Base-by-base conservation (phyloP, 2,329 filamentous ascomycete genomes). In the Coniochaeta hoffmannii region DNA sequence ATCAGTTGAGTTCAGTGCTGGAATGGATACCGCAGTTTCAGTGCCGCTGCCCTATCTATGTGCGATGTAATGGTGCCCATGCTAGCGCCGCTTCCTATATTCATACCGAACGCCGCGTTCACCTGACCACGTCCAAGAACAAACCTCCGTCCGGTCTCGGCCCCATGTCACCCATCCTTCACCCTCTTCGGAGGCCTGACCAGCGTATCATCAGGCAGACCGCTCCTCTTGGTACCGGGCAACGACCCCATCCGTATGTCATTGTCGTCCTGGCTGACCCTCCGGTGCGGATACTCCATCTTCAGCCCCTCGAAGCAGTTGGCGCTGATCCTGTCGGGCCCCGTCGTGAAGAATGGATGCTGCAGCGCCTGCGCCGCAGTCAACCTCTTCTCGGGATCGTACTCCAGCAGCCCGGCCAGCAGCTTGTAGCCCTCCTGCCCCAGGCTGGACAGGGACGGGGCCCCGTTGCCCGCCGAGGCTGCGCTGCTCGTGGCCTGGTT, bases 241-340 rank as follows among this genome's bases (percentile, higher is more conserved):
- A 97, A 71, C 69, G 90, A 96, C 44, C 87, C 86, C 0, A 89
- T 92, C n/a, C 90, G 80, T 56, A 97, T 97, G 70, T 97, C 94
- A 64, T 96, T 96, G 68, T 97, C 91, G 65, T 99, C 94, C 64
- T 95, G 87, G 63, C 88, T 96, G 38, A 99, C 92, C 51, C 93
- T 83, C 8, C 94, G 81, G 65, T 91, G 86, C 0, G 94, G 94
- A 69, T 99, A 99, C 65, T 94, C 90, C 59, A 85, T 85, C 71
- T 90, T 90, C 53, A 91, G 79, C 0, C 92, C 91, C 65, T 96
- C 90, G 63, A 99, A 99, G 66, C 91, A 97, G 67, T 96, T 94
- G 36, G 84, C 79, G 38, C 81, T 87, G 17, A 94, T 82, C 58
- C 84, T 83, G 22, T 88, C 86, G 2, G 86, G 86, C 8, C 49